Percentiles rank a stretch among this genome's conserved stretches.
Evolutionary conservation across 208 protist species (phyloP).

Genomic region (Trypanosoma brucei): DNA sequence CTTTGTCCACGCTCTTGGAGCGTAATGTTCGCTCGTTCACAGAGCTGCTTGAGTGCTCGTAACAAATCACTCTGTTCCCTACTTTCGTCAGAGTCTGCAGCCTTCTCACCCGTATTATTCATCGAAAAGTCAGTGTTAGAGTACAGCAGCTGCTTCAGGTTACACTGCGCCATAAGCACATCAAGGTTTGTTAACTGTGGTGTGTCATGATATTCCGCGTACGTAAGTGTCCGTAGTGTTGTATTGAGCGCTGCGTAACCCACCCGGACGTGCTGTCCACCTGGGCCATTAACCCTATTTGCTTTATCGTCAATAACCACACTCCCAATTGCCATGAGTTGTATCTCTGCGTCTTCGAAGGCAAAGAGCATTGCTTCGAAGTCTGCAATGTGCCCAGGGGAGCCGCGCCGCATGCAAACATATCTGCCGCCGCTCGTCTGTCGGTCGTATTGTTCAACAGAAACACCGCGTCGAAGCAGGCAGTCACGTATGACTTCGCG

Average conservation of each 20-base stretch:
- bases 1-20: constrained; percentile 22
- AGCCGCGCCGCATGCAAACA: constrained; percentile 76
- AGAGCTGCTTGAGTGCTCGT: constrained; percentile 62
- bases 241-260: constrained; percentile 82
- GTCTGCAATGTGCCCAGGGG: constrained; percentile 84
- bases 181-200: constrained; percentile 71
- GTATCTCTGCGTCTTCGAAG: constrained; percentile 85
- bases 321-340: constrained; percentile 63
- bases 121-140: constrained; percentile 17
- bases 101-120: neutral
- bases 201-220: constrained; percentile 78
- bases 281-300: neutral
- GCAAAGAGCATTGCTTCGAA: constrained; percentile 88
- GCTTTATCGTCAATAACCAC: constrained; percentile 38
- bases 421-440: constrained; percentile 43
- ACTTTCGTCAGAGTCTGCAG: neutral
- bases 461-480: constrained; percentile 67
- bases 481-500: constrained; percentile 85
- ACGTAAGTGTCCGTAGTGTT: constrained; percentile 71
- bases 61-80: constrained; percentile 35
- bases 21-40: constrained; percentile 66
- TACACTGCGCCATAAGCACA: constrained; percentile 72
- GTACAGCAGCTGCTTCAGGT: constrained; percentile 75
- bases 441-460: constrained; percentile 80
- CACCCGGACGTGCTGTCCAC: constrained; percentile 35